Conservation (phyloP, 768 basidiomycete genomes). For the Kwoniella sp. region DNA sequence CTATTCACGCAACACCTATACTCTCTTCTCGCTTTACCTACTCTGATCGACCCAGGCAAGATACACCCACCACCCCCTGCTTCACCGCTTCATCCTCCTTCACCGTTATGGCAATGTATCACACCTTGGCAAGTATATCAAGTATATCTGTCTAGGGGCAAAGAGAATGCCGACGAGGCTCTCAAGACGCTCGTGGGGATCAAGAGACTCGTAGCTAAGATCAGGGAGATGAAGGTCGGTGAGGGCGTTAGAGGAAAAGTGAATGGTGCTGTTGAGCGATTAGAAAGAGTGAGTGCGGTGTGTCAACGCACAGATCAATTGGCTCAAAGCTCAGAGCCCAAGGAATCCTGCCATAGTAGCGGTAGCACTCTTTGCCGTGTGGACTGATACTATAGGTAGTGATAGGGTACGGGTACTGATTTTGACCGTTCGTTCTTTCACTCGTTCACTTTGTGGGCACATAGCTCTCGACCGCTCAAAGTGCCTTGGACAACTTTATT, state of each 20-base stretch:
- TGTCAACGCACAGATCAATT: no score
- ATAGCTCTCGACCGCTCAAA: not conserved
- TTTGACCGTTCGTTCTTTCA: not conserved
- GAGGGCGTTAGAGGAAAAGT: conserved; percentile 74
- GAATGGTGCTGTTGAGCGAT: conserved; percentile 66
- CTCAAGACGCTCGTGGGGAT: conserved; percentile 80
- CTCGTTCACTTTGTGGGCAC: not conserved
- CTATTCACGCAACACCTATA: conserved; percentile 66
- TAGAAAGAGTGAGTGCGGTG: conserved; percentile 67
- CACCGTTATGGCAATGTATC: conserved; percentile 50
- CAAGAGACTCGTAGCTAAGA: conserved; percentile 77
- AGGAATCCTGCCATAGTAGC: no score
- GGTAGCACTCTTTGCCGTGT: no score
- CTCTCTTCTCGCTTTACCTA: conserved; percentile 77
- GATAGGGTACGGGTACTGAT: no score
- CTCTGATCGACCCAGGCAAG: conserved; percentile 59
- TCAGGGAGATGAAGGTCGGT: conserved; percentile 89
- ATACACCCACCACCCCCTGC: conserved; percentile 54
- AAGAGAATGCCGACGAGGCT: conserved; percentile 69
- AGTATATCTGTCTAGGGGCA: conserved; percentile 68
- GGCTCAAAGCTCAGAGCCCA: no score
- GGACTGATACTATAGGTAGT: no score
- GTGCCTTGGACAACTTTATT: conserved; percentile 30
- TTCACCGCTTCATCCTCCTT: conserved; percentile 24
- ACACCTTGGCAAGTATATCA: conserved; percentile 81